Conservation (phyloP, 2,329 filamentous ascomycete species). For the Calonectria montana region DNA sequence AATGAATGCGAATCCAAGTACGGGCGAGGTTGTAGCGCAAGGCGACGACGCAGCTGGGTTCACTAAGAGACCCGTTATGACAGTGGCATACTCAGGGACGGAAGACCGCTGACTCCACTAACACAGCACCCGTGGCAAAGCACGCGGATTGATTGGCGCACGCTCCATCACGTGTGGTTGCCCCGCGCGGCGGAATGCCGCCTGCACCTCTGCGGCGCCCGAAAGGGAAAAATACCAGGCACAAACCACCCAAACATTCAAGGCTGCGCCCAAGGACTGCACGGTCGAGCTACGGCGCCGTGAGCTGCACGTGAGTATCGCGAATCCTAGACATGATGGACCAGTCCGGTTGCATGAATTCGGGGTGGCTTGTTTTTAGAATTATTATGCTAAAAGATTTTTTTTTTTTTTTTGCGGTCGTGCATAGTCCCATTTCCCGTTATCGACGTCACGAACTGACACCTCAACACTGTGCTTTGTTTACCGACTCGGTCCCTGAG, state of each 20-base stretch:
- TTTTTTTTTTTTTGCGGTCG: slow-evolving; percentile 30
- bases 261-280: slow-evolving; percentile 11
- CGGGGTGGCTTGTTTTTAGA: slow-evolving; percentile 10
- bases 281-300: slow-evolving; percentile 16
- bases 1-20: neutral
- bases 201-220: slow-evolving; percentile 26
- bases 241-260: slow-evolving; percentile 33
- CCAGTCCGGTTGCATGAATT: slow-evolving; percentile 27
- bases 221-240: slow-evolving; percentile 44
- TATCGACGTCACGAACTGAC: slow-evolving; percentile 41
- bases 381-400: slow-evolving; percentile 27
- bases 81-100: slow-evolving; percentile 32
- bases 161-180: slow-evolving; percentile 41
- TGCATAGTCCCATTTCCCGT: slow-evolving; percentile 32
- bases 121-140: slow-evolving; percentile 19
- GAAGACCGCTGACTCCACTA: slow-evolving; percentile 29
- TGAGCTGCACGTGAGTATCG: slow-evolving; percentile 29
- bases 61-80: slow-evolving; percentile 29
- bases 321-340: slow-evolving; percentile 9
- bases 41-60: slow-evolving; percentile 16
- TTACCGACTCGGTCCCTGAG: slow-evolving; percentile 42
- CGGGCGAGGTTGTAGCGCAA: neutral
- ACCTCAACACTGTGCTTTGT: slow-evolving; percentile 41
- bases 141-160: slow-evolving; percentile 49
- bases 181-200: slow-evolving; percentile 33